Evolutionary conservation across 192 early-diverging fungal species (phyloP), one percentile per base, ranked within the genome.

Genomic region (Coemansia sp.): DNA sequence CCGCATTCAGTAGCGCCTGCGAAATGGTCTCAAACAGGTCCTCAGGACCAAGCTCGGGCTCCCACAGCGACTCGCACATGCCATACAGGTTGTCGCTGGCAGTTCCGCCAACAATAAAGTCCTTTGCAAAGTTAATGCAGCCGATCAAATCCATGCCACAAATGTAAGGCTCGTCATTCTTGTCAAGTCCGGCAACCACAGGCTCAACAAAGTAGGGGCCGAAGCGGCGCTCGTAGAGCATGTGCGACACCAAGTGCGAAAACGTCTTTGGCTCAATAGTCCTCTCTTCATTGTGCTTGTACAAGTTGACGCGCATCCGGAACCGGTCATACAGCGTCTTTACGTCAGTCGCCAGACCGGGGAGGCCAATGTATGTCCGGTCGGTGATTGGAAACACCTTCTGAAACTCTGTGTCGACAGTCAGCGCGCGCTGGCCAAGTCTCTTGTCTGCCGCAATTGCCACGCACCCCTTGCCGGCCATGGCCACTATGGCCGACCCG

Each of bases 381-480:
- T 93, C 91, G 23, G 86, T 90, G 45, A 89, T 83, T 23, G 81
- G 78, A 58, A 93, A 98, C 45, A 97, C 83, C 81, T 98, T 99
- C 77, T 90, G 81, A 71, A 99, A 99, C 43, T 96, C 84, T 34
- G 86, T 97, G 41, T 87, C 84, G n/a, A 98, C 83, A 11, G 94
- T 97, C 83, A 95, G 81, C 54, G 86, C 86, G 58, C 95, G 91
- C 40, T 89, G 81, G 41, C 97, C 97, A 40, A 99, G 85, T 46
- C 95, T 85, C 46, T 90, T 89, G 76, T 99, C 97, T 15, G 92
- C 81, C 0, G 91, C 97, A 63, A 99, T 97, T 27, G 94, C 97
- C 9, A 99, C 94, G 68, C 97, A 99, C 78, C 91, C 85, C 79
- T 99, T 98, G 71, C 97, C 97, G 34, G 83, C 84, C 94, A 99